Conservation (phyloP, 768 basidiomycete species). For the Leucosporidium scottii region DNA sequence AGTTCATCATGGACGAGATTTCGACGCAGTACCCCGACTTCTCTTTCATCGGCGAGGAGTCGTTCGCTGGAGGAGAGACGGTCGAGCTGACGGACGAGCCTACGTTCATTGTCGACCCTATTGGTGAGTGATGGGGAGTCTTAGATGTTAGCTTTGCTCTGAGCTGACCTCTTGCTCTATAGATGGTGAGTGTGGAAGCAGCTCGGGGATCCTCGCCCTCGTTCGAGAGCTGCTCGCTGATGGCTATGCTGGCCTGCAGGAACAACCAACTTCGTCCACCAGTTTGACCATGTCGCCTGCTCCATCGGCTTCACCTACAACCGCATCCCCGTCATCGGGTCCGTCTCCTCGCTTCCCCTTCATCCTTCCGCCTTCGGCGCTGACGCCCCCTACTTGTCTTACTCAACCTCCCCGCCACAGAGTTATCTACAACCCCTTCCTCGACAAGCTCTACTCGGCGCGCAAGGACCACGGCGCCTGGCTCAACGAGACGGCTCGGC, state of each 20-base stretch:
- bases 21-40: conserved; percentile 39
- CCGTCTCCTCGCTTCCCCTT: neutral
- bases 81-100: conserved; percentile 60
- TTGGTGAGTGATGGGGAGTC: conserved; percentile 47
- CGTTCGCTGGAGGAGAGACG: conserved; percentile 65
- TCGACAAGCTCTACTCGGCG: conserved; percentile 77
- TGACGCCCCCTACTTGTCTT: neutral
- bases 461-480: conserved; percentile 72
- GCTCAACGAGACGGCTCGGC: conserved; percentile 53
- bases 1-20: conserved; percentile 67
- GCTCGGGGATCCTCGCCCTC: neutral
- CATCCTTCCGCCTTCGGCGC: neutral
- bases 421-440: conserved; percentile 88
- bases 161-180: too few species aligned
- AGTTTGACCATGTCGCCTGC: conserved; percentile 80
- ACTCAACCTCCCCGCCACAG: conserved; percentile 14
- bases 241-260: conserved; percentile 42
- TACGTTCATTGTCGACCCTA: conserved; percentile 94
- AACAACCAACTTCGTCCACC: conserved; percentile 80
- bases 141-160: too few species aligned
- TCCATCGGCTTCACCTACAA: conserved; percentile 83
- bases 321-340: conserved; percentile 69
- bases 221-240: neutral
- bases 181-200: too few species aligned
- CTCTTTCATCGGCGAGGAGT: conserved; percentile 86